Conservation (phyloP, 1,284 basidiomycete species). For the Earliella scabrosa region DNA sequence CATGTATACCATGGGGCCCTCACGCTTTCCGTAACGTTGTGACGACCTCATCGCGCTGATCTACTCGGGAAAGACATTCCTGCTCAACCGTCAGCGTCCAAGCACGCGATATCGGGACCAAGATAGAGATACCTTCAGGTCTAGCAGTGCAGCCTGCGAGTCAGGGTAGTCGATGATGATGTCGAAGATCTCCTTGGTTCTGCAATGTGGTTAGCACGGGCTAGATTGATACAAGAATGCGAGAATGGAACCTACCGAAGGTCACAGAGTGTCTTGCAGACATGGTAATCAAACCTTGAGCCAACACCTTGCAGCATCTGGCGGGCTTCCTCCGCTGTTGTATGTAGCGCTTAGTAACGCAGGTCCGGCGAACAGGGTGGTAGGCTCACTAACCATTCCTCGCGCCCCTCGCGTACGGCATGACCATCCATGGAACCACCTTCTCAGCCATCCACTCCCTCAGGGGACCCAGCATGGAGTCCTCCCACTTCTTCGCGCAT, state of each 20-base stretch:
- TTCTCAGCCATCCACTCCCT: constrained; percentile 78
- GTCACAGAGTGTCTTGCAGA: constrained; percentile 88
- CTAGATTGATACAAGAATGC: neutral
- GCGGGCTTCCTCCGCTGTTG: constrained; percentile 68
- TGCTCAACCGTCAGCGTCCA: constrained; percentile 31
- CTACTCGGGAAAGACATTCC: constrained; percentile 81
- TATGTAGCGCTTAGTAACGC: neutral
- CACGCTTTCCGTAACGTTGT: constrained; percentile 73
- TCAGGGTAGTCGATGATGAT: constrained; percentile 95
- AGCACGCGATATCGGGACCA: neutral
- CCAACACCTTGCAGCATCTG: constrained; percentile 81
- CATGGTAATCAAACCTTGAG: constrained; percentile 88
- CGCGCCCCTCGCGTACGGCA: constrained; percentile 74
- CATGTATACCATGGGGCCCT: constrained; percentile 26
- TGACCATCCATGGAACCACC: constrained; percentile 83
- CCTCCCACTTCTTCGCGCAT: constrained; percentile 73
- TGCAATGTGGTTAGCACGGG: constrained; percentile 32
- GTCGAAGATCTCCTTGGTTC: constrained; percentile 90
- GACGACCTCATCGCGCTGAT: constrained; percentile 75
- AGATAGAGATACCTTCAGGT: constrained; percentile 69
- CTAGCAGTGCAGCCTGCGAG: constrained; percentile 84
- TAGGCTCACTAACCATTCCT: constrained; percentile 49
- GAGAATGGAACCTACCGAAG: constrained; percentile 59
- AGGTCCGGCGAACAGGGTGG: neutral
- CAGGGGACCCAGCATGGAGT: constrained; percentile 64